Evolutionary conservation across 768 basidiomycete species (phyloP), one percentile per base, ranked within the genome.

Genomic region (Boletales sp.): DNA sequence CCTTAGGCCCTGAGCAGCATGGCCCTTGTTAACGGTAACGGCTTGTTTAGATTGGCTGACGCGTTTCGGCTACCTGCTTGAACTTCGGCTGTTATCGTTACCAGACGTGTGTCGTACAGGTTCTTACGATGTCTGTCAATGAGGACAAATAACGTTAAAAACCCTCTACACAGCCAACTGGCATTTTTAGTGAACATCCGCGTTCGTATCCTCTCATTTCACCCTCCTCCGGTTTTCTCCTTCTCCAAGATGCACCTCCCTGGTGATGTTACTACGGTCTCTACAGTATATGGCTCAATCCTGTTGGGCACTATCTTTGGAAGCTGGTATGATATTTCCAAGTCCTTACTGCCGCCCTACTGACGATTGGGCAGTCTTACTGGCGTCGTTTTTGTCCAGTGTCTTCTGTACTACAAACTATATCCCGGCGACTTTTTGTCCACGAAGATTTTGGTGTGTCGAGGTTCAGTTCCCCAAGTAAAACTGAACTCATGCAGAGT

Each of bases 61-160:
- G 32, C 32, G 32, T 41, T 47, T 57, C 56, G 50, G 58, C 61
- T n/a, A n/a, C n/a, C n/a, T n/a, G n/a, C n/a, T n/a, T n/a, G n/a
- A n/a, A n/a, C n/a, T n/a, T n/a, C n/a, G n/a, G n/a, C n/a, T n/a
- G n/a, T n/a, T n/a, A n/a, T n/a, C n/a, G n/a, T n/a, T n/a, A n/a
- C n/a, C n/a, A n/a, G n/a, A n/a, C n/a, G n/a, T n/a, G n/a, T n/a
- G n/a, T n/a, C n/a, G n/a, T n/a, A n/a, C n/a, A n/a, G n/a, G n/a
- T n/a, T n/a, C n/a, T n/a, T n/a, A n/a, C n/a, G n/a, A n/a, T 58
- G 48, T 31, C 46, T 35, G 44, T 66, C 67, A 68, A 66, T 64
- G 60, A 56, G 49, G 48, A 58, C 65, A 61, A 66, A 69, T 58
- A 67, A 69, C 56, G 51, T 67, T 62, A 69, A 67, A 67, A 64